phyloP scores from a whole-genome alignment of 108 stramenopile genomes.

The Seminavis robusta region DNA sequence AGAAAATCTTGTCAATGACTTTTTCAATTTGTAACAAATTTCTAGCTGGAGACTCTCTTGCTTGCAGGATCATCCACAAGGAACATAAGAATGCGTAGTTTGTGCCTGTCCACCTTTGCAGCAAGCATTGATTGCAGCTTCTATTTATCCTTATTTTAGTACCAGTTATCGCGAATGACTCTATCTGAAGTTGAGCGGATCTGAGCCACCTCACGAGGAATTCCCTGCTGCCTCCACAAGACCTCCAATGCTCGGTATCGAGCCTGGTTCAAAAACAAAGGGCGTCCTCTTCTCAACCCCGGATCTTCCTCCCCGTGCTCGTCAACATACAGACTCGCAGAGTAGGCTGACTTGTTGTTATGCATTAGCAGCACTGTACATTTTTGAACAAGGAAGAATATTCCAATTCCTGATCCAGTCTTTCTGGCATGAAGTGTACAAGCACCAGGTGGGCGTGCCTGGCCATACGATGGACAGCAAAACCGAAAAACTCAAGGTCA shows the following conservation, averaged over 20 bases:
- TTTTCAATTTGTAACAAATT: too few species aligned
- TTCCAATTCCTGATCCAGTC: slow-evolving; percentile 83
- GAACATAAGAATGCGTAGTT: too few species aligned
- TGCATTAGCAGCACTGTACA: slow-evolving; percentile 90
- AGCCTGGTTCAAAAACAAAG: slow-evolving; percentile 82
- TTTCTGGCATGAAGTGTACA: slow-evolving; percentile 86
- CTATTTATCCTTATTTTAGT: too few species aligned
- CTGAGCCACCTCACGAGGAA: slow-evolving; percentile 87
- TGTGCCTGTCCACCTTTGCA: too few species aligned
- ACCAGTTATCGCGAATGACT: slow-evolving; percentile 92
- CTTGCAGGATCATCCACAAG: too few species aligned
- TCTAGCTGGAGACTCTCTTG: too few species aligned
- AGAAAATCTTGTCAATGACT: too few species aligned
- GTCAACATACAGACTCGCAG: slow-evolving; percentile 87
- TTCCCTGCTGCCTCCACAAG: slow-evolving; percentile 80
- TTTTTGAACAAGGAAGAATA: slow-evolving; percentile 90
- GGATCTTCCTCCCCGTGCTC: slow-evolving; percentile 94
- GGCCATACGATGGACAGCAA: slow-evolving; percentile 15
- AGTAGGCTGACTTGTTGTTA: slow-evolving; percentile 92
- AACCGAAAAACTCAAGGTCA: too few species aligned
- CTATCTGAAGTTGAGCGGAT: slow-evolving; percentile 87
- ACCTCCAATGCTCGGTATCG: slow-evolving; percentile 73
- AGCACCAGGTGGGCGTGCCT: slow-evolving; percentile 62
- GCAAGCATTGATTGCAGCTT: too few species aligned
- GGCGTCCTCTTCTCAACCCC: slow-evolving; percentile 77